A percentile compares a stretch with the other conserved stretches of the same genome.
Evolutionary conservation across 2,329 filamentous ascomycete genomes (phyloP).

Genomic region (Hymenoscyphus repandus): DNA sequence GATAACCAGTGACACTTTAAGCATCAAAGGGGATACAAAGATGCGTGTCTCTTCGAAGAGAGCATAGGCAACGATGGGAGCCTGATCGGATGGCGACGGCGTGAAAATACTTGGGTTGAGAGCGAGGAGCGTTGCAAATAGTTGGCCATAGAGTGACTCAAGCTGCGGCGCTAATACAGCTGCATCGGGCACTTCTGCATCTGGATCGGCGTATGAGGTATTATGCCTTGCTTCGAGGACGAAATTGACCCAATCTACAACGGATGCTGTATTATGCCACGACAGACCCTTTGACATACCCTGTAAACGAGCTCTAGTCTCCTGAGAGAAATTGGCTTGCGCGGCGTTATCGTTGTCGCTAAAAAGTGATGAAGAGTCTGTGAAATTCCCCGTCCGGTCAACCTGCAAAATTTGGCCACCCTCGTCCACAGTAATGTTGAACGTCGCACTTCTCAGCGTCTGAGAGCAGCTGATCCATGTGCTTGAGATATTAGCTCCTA

Average conservation of each 20-base stretch:
- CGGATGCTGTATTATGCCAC: slow-evolving; percentile 45
- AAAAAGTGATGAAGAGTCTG: slow-evolving; percentile 6
- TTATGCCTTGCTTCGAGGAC: slow-evolving; percentile 33
- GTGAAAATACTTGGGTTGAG: slow-evolving; percentile 39
- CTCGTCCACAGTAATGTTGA: slow-evolving; percentile 32
- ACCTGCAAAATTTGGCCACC: slow-evolving; percentile 28
- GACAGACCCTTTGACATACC: background rate
- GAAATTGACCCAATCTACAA: slow-evolving; percentile 44
- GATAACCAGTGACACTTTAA: slow-evolving; percentile 40
- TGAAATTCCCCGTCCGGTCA: slow-evolving; percentile 7
- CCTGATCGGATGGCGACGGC: background rate
- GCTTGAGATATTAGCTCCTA: background rate
- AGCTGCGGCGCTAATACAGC: slow-evolving; percentile 24
- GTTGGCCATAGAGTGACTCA: slow-evolving; percentile 29
- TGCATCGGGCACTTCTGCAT: slow-evolving; percentile 30
- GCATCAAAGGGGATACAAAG: slow-evolving; percentile 43
- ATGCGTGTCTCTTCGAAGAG: slow-evolving; percentile 36
- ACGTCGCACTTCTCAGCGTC: slow-evolving; percentile 29
- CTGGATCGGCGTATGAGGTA: slow-evolving; percentile 35
- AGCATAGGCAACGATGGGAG: background rate
- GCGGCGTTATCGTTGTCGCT: background rate
- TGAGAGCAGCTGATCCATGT: slow-evolving; percentile 35
- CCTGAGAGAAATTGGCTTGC: background rate
- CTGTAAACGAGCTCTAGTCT: background rate
- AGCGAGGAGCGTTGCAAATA: slow-evolving; percentile 41